Evolutionary conservation across 2,329 filamentous ascomycete genomes (phyloP), one percentile per base, ranked within the genome.

Genomic region (Neonectria coccinea): DNA sequence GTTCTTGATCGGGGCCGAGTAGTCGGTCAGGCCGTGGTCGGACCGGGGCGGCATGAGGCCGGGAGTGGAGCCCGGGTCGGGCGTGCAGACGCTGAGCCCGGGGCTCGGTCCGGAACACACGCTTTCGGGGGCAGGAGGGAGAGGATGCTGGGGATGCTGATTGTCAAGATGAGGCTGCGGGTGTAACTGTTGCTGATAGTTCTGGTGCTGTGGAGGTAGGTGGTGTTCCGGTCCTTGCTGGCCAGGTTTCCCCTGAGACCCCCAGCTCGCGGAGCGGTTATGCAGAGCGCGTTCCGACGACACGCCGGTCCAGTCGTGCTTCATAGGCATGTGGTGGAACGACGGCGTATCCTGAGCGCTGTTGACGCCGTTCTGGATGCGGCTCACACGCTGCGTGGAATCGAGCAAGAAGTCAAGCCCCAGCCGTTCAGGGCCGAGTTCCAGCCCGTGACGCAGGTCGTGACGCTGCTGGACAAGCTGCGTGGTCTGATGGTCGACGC

Each of bases 351-450:
- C 84, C 62, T 84, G 83, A 7, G 80, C 78, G 14, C 82, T 83
- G 66, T 85, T 81, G 42, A 83, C 64, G 27, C 85, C 83, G 53
- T 83, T 84, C 45, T 83, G 82, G 56, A 87, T 84, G 70, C 81
- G 84, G 67, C 78, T 83, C 22, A 85, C 82, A 61, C 84, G 85
- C 53, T 88, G 85, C 7, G 85, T 83, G 36, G 85, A 80, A 63
- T 90, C 88, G 1, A 95, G 83, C 2, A 96, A 82, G 70, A 94
- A 94, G 62, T 89, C 90, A 33, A 96, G 86, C 6, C 89, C 90
- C 9, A 94, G 82, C 51, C 89, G 86, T 74, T 94, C 92, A 1
- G 86, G 81, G 3, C 86, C 85, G 62, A 92, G 80, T 42, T 91
- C 86, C 1, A 91, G 75, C 42, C 84, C 85, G 61, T 89, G 87